These are phyloP conservation scores for Rhamnella rubrinervis DNA, from an alignment of 331 rosid genomes.

Conservation along the genomic window DNA sequence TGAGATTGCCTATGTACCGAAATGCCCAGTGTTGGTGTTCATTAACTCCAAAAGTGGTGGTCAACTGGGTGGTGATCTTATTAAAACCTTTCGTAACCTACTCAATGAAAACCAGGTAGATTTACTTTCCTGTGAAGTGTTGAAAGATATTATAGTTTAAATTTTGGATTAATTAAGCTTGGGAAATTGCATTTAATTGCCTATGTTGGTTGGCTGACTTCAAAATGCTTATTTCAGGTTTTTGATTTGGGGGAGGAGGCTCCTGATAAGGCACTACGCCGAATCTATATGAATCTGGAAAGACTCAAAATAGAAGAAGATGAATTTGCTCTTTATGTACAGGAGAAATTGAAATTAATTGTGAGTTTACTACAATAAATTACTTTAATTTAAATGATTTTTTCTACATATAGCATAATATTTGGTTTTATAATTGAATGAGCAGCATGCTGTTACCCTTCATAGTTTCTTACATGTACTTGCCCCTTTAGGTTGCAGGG, in stretches of 20 bases:
- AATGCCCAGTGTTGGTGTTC: constrained; percentile 77
- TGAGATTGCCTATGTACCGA: constrained; percentile 41
- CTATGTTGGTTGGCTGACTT: constrained; percentile 25
- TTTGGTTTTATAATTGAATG: neutral
- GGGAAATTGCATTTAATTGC: neutral
- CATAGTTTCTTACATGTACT: constrained; percentile 18
- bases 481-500: constrained; percentile 78
- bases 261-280: constrained; percentile 69
- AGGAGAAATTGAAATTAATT: constrained; percentile 67
- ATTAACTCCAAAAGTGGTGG: constrained; percentile 95
- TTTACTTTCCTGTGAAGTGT: neutral
- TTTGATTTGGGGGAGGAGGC: constrained; percentile 81
- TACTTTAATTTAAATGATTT: neutral
- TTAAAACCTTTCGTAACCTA: constrained; percentile 60
- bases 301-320: constrained; percentile 54
- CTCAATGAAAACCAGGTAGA: constrained; percentile 69
- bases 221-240: constrained; percentile 48
- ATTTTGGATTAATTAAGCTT: neutral
- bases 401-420: neutral
- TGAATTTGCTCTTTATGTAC: constrained; percentile 42
- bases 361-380: constrained; percentile 47
- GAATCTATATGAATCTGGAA: constrained; percentile 60
- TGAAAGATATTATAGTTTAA: neutral
- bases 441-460: constrained; percentile 16
- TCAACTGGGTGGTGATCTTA: constrained; percentile 83